Conservation (phyloP, 169 alveolate species). For the Plasmodium sp. region DNA sequence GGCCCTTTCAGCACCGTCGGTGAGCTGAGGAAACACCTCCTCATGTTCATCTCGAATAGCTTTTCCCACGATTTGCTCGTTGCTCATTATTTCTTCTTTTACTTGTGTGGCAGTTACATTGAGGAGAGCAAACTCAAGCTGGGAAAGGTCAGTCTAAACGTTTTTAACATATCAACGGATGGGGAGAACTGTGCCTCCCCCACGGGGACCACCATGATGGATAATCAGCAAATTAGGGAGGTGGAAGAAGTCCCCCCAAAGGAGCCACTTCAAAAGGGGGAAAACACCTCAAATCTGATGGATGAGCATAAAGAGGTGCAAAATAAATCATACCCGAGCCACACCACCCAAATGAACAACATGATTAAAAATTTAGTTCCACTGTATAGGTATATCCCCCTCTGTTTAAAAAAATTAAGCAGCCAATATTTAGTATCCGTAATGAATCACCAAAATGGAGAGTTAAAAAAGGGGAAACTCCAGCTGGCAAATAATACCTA, state of each 20-base stretch:
- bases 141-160: slow-evolving; percentile 37
- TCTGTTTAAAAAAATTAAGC: slow-evolving; percentile 18
- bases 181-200: not conserved
- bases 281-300: not conserved
- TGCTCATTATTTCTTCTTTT: slow-evolving; percentile 65
- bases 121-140: slow-evolving; percentile 48
- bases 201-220: not conserved
- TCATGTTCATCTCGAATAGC: slow-evolving; percentile 23
- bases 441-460: slow-evolving; percentile 62
- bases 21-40: slow-evolving; percentile 30
- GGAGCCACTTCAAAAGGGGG: not conserved
- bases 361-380: slow-evolving; percentile 67
- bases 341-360: slow-evolving; percentile 6
- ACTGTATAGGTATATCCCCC: slow-evolving; percentile 60
- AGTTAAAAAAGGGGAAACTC: slow-evolving; percentile 66
- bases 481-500: slow-evolving; percentile 71
- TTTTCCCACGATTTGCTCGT: slow-evolving; percentile 42
- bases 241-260: not conserved
- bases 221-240: not conserved
- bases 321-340: not conserved
- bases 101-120: slow-evolving; percentile 65
- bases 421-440: slow-evolving; percentile 51
- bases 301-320: not conserved
- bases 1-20: slow-evolving; percentile 50
- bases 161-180: slow-evolving; percentile 25